These are phyloP conservation scores for Tolypocladium album DNA, from an alignment of 2,329 filamentous ascomycete genomes.

Conservation along the genomic window DNA sequence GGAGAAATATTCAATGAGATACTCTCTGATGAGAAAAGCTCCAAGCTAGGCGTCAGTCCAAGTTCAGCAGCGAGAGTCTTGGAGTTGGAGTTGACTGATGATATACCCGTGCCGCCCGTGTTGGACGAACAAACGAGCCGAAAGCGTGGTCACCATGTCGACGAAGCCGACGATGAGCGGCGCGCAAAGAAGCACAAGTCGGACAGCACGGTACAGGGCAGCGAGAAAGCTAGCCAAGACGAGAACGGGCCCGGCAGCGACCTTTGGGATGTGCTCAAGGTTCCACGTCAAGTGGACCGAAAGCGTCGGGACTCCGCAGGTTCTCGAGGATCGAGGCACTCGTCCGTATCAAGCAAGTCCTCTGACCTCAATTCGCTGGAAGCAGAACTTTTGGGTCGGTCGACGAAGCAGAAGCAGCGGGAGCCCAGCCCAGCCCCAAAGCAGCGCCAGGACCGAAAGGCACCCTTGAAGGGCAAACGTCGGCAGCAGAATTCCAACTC, in stretches of 20 bases:
- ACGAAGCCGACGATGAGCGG: constrained; percentile 3
- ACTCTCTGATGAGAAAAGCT: not conserved
- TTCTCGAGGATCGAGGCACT: constrained; percentile 16
- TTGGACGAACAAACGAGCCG: constrained; percentile 1
- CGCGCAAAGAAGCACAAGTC: constrained; percentile 2
- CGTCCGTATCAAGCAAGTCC: constrained; percentile 19
- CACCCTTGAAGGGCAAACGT: constrained; percentile 14
- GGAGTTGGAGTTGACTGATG: not conserved
- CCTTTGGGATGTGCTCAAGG: constrained; percentile 3
- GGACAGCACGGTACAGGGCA: not conserved
- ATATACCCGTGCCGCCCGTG: not conserved
- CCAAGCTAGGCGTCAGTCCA: not conserved
- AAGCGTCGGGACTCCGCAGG: constrained; percentile 9
- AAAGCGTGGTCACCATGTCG: constrained; percentile 3
- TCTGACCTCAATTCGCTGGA: constrained; percentile 27
- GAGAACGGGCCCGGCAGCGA: not conserved
- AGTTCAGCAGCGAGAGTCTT: not conserved
- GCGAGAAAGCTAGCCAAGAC: not conserved
- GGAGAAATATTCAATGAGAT: constrained; percentile 1
- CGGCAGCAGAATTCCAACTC: constrained; percentile 24
- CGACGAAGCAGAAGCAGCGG: constrained; percentile 18
- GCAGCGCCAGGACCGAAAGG: constrained; percentile 8
- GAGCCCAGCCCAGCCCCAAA: constrained; percentile 11
- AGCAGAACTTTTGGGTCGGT: constrained; percentile 24
- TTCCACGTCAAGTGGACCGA: constrained; percentile 2